A percentile compares a stretch with the other conserved stretches of the same genome.
Evolutionary conservation across 257 asterid species (phyloP).

Genomic region (Henckelia pumila): DNA sequence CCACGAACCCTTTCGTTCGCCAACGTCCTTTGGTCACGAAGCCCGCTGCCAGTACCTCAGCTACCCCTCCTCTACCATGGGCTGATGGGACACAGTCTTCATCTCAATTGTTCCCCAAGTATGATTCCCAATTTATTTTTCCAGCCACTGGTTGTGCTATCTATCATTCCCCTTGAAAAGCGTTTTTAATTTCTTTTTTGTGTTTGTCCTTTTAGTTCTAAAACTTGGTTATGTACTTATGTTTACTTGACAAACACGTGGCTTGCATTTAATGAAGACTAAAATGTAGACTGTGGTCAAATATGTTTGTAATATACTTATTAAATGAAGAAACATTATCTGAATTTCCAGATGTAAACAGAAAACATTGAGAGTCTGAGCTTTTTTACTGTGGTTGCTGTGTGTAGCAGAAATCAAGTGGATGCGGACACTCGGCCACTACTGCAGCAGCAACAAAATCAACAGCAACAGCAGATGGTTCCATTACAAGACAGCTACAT

Average conservation of each 20-base stretch:
- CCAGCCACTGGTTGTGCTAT: conserved; percentile 6
- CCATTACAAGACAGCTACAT: conserved; percentile 70
- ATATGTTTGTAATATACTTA: neutral
- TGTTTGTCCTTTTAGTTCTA: neutral
- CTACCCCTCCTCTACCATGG: conserved; percentile 73
- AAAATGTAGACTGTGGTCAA: neutral
- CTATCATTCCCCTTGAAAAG: conserved; percentile 13
- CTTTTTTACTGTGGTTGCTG: conserved; percentile 13
- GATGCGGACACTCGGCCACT: conserved; percentile 66
- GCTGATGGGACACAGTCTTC: conserved; percentile 52
- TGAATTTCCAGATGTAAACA: conserved; percentile 10
- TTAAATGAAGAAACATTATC: neutral
- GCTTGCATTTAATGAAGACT: conserved; percentile 11
- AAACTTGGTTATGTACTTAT: neutral
- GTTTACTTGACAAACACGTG: conserved; percentile 7
- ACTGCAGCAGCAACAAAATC: conserved; percentile 61
- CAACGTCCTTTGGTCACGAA: conserved; percentile 68
- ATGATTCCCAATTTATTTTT: conserved; percentile 15
- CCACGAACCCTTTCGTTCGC: conserved; percentile 70
- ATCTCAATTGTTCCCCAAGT: conserved; percentile 57
- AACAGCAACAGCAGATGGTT: conserved; percentile 66
- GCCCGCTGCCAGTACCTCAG: conserved; percentile 43
- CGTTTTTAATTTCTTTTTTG: neutral
- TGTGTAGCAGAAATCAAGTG: conserved; percentile 39
- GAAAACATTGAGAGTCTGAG: neutral